A percentile compares a stretch with the other conserved stretches of the same genome.
These are phyloP conservation scores for Kodamaea lidongshanica DNA, from an alignment of 805 yeast species.

Conservation along the genomic window DNA sequence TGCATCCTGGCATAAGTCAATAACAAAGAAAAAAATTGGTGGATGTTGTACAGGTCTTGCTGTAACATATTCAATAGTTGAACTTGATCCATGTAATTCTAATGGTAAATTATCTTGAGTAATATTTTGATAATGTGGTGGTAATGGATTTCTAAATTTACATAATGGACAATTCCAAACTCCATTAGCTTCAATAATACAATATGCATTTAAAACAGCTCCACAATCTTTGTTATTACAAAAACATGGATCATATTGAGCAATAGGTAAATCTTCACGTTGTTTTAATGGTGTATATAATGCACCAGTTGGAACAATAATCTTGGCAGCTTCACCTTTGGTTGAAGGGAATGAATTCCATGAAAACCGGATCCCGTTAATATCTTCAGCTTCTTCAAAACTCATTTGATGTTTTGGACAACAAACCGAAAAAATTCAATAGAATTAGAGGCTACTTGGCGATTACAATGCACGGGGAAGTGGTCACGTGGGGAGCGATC, in stretches of 20 bases:
- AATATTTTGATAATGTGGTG: conserved; percentile 73
- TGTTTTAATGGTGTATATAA: conserved; percentile 89
- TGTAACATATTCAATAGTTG: conserved; percentile 82
- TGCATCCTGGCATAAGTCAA: conserved; percentile 84
- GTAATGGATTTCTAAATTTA: conserved; percentile 69
- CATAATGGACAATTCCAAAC: conserved; percentile 89
- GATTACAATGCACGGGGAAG: too few species aligned
- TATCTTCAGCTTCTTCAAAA: conserved; percentile 40
- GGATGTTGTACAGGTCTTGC: conserved; percentile 77
- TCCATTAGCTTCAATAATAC: conserved; percentile 69
- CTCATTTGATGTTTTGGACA: conserved; percentile 20
- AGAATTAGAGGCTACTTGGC: too few species aligned
- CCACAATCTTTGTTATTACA: conserved; percentile 77
- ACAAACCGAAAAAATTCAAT: too few species aligned
- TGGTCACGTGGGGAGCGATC: too few species aligned
- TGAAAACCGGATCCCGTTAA: conserved; percentile 40
- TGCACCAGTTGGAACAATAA: conserved; percentile 91
- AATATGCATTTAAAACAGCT: conserved; percentile 81
- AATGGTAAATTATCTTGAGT: conserved; percentile 73
- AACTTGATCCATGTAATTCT: conserved; percentile 61
- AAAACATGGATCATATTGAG: conserved; percentile 77
- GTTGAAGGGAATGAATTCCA: conserved; percentile 82
- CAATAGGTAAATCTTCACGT: conserved; percentile 68
- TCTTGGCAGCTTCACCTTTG: conserved; percentile 80
- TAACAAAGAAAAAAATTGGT: conserved; percentile 78